A percentile compares a stretch with the other conserved stretches of the same genome.
Conservation (phyloP, 116 monocot species). For the Phalaenopsis hybrid region DNA sequence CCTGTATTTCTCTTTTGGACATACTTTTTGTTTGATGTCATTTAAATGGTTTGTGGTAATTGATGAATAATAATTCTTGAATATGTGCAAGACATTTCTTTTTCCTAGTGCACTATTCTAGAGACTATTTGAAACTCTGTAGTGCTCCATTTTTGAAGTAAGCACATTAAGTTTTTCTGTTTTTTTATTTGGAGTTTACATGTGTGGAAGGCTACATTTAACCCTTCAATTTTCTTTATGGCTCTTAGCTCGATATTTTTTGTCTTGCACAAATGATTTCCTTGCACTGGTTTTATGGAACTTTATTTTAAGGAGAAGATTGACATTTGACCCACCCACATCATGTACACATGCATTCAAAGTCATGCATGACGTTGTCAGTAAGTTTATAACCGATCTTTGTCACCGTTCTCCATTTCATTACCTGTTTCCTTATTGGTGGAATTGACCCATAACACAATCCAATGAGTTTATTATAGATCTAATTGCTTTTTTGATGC, state of each 20-base stretch:
- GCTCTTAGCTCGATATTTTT: neutral
- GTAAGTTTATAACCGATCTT: neutral
- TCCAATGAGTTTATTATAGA: neutral
- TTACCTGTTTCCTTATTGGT: neutral
- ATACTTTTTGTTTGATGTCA: neutral
- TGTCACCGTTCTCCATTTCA: neutral
- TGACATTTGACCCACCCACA: neutral
- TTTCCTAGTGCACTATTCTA: neutral
- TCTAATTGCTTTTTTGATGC: neutral
- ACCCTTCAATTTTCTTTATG: neutral
- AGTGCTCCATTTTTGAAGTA: neutral
- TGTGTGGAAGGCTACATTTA: neutral
- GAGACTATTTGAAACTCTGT: neutral
- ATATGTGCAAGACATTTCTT: neutral
- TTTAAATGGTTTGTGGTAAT: neutral
- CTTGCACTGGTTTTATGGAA: neutral
- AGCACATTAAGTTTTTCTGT: neutral
- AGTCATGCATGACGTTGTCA: neutral
- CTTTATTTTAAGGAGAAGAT: neutral
- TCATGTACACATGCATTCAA: neutral
- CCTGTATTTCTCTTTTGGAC: neutral
- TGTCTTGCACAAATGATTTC: neutral
- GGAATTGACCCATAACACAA: neutral
- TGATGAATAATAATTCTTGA: neutral
- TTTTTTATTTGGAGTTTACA: neutral